A percentile compares a stretch with the other conserved stretches of the same genome.
These are phyloP conservation scores for Pelargonium myrrhifolium DNA, from an alignment of 441 rosid genomes.

Conservation along the genomic window DNA sequence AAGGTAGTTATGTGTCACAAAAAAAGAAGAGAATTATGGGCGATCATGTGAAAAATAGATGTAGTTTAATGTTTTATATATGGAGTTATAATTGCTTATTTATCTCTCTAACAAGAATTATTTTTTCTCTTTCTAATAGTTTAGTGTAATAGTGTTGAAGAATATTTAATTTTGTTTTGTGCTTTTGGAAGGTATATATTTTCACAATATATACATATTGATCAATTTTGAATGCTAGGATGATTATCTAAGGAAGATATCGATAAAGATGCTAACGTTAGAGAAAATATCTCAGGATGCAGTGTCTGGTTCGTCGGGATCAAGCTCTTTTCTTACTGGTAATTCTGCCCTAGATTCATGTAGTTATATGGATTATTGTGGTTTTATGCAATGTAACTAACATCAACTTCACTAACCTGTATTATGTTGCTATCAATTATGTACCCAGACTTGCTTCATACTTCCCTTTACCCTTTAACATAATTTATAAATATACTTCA, in stretches of 20 bases:
- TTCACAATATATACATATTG: background rate
- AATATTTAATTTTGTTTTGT: background rate
- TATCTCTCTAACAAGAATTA: background rate
- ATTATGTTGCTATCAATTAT: background rate
- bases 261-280: conserved; percentile 20
- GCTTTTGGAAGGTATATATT: background rate
- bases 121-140: background rate
- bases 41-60: background rate
- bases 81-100: background rate
- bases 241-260: conserved; percentile 21
- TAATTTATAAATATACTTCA: background rate
- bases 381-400: background rate
- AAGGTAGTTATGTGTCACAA: too few relatives aligned
- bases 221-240: conserved; percentile 6
- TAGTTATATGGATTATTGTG: background rate
- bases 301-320: conserved; percentile 12
- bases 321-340: conserved; percentile 13
- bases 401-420: background rate
- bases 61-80: background rate
- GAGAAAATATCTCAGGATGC: conserved; percentile 20
- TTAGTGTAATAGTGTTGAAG: background rate
- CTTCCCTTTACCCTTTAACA: background rate
- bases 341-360: conserved; percentile 6
- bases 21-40: too few relatives aligned
- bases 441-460: background rate